Evolutionary conservation across 208 protist species (phyloP).

Genomic region (Trypanosoma melophagium): DNA sequence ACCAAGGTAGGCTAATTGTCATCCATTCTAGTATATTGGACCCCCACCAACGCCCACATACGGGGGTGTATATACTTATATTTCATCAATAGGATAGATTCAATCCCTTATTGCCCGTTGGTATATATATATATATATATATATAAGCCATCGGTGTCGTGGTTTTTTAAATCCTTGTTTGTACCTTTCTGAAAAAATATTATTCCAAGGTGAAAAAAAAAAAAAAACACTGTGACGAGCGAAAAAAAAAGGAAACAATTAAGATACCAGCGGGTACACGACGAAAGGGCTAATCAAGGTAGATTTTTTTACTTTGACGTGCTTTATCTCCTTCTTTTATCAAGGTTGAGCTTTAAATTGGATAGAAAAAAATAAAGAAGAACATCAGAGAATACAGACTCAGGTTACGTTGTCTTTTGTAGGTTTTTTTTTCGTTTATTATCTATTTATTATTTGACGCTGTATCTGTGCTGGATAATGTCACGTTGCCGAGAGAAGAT

Average conservation of each 20-base stretch:
- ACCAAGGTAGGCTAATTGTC: no score
- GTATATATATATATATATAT: no score
- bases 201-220: no score
- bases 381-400: background rate
- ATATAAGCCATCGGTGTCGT: no score
- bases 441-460: background rate
- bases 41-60: no score
- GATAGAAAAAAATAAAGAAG: background rate
- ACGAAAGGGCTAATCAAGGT: background rate
- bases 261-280: background rate
- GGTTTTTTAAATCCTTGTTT: no score
- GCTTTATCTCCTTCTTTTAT: background rate
- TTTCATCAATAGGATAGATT: no score
- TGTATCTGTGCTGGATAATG: slow-evolving; percentile 16
- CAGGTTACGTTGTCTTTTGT: slow-evolving; percentile 5
- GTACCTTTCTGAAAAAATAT: no score
- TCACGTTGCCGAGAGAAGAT: slow-evolving; percentile 45
- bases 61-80: no score
- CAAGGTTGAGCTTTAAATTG: background rate
- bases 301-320: background rate
- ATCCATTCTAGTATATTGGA: no score
- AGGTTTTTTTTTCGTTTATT: background rate
- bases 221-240: no score
- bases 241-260: background rate
- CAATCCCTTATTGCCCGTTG: no score